phyloP scores from a whole-genome alignment of 202 grass and related monocot genomes.

The Cymbopogon flexuosus region DNA sequence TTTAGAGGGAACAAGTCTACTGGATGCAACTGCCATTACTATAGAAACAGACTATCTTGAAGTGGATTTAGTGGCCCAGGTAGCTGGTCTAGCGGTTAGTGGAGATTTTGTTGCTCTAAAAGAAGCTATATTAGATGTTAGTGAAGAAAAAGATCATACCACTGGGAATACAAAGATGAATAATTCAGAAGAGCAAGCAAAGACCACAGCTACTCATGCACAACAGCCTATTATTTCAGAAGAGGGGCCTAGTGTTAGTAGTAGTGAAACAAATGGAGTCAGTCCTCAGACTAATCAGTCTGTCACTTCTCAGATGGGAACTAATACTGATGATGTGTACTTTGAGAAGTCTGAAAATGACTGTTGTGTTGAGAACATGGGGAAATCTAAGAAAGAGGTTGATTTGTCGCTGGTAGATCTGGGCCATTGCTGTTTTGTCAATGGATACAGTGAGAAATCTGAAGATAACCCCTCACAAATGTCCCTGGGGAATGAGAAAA shows the following conservation, averaged over 20 bases:
- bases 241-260: not conserved
- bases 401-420: constrained; percentile 26
- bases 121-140: constrained; percentile 32
- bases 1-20: constrained; percentile 51
- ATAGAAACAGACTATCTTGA: constrained; percentile 66
- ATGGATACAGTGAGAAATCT: constrained; percentile 30
- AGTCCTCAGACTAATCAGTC: constrained; percentile 16
- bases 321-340: constrained; percentile 23
- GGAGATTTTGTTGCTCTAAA: constrained; percentile 15
- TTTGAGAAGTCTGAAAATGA: constrained; percentile 29
- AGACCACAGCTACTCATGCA: constrained; percentile 6
- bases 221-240: not conserved
- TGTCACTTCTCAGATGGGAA: constrained; percentile 4
- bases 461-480: constrained; percentile 1
- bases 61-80: not conserved
- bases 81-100: constrained; percentile 8
- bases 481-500: not conserved
- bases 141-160: constrained; percentile 10
- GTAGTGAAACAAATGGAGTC: constrained; percentile 16
- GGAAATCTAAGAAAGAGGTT: constrained; percentile 19
- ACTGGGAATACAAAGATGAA: not conserved
- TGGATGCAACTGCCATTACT: constrained; percentile 59
- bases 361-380: constrained; percentile 20
- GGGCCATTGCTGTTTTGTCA: constrained; percentile 42
- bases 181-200: constrained; percentile 22